These are phyloP conservation scores for Dendrostoma leiphaemia DNA, from an alignment of 2,329 filamentous ascomycete species.

Conservation along the genomic window DNA sequence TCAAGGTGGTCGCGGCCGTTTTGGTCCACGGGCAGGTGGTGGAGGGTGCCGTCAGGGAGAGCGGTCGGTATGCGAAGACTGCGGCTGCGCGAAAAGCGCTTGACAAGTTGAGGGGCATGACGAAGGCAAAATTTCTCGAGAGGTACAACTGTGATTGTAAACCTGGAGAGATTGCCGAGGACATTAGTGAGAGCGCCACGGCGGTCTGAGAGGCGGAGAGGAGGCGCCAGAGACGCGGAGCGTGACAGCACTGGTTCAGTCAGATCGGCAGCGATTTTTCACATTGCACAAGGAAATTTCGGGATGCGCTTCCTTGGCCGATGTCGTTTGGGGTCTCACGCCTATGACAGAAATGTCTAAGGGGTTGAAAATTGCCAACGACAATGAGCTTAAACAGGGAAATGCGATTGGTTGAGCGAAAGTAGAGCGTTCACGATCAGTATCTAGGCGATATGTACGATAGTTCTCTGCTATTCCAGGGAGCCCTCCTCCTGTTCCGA, in stretches of 20 bases:
- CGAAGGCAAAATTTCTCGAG: constrained; percentile 55
- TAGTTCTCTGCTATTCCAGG: too few relatives aligned
- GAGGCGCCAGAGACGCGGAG: constrained; percentile 3
- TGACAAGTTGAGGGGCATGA: constrained; percentile 41
- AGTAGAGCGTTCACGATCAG: too few relatives aligned
- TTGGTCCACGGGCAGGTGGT: constrained; percentile 72
- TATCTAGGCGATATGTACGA: too few relatives aligned
- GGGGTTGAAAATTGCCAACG: too few relatives aligned
- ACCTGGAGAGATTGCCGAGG: constrained; percentile 19
- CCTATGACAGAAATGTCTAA: too few relatives aligned
- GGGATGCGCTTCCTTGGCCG: not conserved
- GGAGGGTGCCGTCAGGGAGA: constrained; percentile 60
- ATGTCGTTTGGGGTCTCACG: not conserved
- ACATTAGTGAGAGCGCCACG: constrained; percentile 16
- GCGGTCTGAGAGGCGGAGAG: constrained; percentile 5
- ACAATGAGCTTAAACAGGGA: too few relatives aligned
- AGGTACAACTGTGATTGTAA: constrained; percentile 65
- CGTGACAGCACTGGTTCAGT: not conserved
- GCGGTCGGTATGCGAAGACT: constrained; percentile 71
- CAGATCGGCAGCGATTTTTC: constrained; percentile 8
- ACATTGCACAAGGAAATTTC: not conserved
- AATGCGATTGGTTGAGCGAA: too few relatives aligned
- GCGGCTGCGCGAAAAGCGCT: constrained; percentile 61
- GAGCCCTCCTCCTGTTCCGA: too few relatives aligned
- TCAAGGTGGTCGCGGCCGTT: constrained; percentile 64